Percentiles rank a stretch among this genome's conserved stretches.
phyloP scores from a whole-genome alignment of 2,329 filamentous ascomycete genomes.

The Penicillium expansum region DNA sequence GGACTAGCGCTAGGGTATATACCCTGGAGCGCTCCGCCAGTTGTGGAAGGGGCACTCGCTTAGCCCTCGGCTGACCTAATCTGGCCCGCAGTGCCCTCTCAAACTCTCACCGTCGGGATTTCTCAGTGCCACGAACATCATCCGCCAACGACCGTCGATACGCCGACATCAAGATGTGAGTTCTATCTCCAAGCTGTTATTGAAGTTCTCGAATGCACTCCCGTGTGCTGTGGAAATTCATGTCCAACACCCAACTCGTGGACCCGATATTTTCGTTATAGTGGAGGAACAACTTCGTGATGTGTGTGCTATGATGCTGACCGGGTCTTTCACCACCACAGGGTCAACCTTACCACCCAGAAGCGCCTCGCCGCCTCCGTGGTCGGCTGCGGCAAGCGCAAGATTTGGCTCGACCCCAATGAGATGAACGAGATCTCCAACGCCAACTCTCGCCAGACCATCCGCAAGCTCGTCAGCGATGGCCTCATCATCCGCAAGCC shows the following conservation, averaged over 20 bases:
- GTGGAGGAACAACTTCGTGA: conserved; percentile 14
- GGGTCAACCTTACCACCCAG: conserved; percentile 99
- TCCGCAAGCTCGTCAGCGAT: conserved; percentile 99
- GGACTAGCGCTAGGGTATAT: conserved; percentile 17
- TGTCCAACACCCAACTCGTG: conserved; percentile 8
- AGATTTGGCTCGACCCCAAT: conserved; percentile 99
- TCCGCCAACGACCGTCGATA: conserved; percentile 48
- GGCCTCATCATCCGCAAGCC: conserved; percentile 99
- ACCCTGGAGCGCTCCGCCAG: conserved; percentile 3
- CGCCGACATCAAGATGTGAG: conserved; percentile 49
- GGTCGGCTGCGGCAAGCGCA: conserved; percentile 98
- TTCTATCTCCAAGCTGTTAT: conserved; percentile 30
- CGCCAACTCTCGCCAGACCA: conserved; percentile 99
- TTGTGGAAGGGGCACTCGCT: conserved; percentile 29
- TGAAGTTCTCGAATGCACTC: conserved; percentile 21
- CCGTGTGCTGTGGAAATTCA: conserved; percentile 8
- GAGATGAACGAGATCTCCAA: conserved; percentile 99
- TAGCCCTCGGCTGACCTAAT: conserved; percentile 41
- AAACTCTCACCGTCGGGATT: conserved; percentile 43
- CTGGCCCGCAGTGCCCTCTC: conserved; percentile 32
- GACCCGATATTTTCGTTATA: conserved; percentile 14
- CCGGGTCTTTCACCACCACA: conserved; percentile 48
- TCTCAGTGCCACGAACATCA: conserved; percentile 45
- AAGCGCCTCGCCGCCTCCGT: conserved; percentile 99
- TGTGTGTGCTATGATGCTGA: conserved; percentile 32